Percentiles rank a stretch among this genome's conserved stretches.
These are phyloP conservation scores for Magnolia changhungtana DNA, from an alignment of 164 flowering plant species.

Conservation along the genomic window DNA sequence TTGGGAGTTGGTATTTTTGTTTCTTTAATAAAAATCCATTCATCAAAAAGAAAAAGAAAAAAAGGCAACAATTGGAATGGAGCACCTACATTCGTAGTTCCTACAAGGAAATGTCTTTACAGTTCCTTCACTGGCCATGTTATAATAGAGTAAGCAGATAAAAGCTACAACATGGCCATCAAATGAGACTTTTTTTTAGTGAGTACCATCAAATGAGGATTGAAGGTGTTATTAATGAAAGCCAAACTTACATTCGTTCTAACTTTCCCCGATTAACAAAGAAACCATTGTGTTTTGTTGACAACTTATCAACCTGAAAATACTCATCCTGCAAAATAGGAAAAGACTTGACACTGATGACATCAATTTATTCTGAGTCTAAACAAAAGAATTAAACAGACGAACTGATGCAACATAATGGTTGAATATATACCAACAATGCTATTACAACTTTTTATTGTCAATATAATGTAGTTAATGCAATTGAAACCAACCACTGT, in stretches of 20 bases:
- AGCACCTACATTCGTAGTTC: no score
- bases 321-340: conserved; percentile 78
- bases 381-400: background rate
- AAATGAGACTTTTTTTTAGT: background rate
- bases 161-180: background rate
- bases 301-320: conserved; percentile 87
- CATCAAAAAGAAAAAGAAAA: no score
- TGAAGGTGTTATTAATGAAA: background rate
- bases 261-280: conserved; percentile 90
- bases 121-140: background rate
- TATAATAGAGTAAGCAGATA: background rate
- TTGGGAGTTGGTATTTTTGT: no score
- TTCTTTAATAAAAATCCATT: no score
- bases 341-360: background rate
- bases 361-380: background rate
- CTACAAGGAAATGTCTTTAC: background rate
- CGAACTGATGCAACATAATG: background rate
- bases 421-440: background rate
- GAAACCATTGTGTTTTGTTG: conserved; percentile 85
- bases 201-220: background rate
- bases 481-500: background rate
- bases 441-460: no score
- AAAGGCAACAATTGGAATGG: no score
- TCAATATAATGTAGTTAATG: background rate
- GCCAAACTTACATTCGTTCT: conserved; percentile 65